Evolutionary conservation across 2,329 filamentous ascomycete species (phyloP), one percentile per base, ranked within the genome.

Genomic region (Seiridium cupressi): DNA sequence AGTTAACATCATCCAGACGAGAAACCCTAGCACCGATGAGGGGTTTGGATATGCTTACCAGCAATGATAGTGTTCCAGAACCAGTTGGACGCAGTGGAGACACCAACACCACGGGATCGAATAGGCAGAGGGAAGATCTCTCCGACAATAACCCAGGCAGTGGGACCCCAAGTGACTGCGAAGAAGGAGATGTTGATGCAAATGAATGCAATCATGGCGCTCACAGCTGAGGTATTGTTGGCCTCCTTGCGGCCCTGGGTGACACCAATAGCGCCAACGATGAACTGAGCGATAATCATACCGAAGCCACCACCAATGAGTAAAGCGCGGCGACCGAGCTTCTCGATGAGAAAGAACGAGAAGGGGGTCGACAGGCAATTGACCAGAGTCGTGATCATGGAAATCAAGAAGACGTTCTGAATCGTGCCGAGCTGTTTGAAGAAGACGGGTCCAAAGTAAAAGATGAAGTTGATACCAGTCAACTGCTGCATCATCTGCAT

Each of bases 141-240:
- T 73, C 92, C 92, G 70, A 95, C 93, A 67, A 96, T 84, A 58
- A 89, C 86, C 90, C 89, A 93, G 57, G 90, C 84, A 55, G 87
- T 89, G 5, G 92, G 91, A 54, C 57, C 57, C 57, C 57, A 59
- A 10, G 92, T 96, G 61, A 85, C 88, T 62, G 92, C 92, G 74
- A 96, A 96, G 84, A 89, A 94, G 84, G 92, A 93, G 82, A 96
- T 93, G 84, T 93, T 95, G 80, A 96, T 88, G 79, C 88, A 90
- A 72, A 95, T 95, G 80, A 96, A 95, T 62, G 91, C 86, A 65
- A 96, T 92, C 82, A 93, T 88, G 55, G 89, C 86, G 67, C 84
- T 81, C 68, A 84, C 82, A 40, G 86, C 88, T 2, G 78, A 65
- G 62, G 81, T 76, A 74, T 88, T 85, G 77, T 83, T 57, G 69